phyloP scores from a whole-genome alignment of 495 filamentous ascomycete species.

The Penicillium dipodomyicola region DNA sequence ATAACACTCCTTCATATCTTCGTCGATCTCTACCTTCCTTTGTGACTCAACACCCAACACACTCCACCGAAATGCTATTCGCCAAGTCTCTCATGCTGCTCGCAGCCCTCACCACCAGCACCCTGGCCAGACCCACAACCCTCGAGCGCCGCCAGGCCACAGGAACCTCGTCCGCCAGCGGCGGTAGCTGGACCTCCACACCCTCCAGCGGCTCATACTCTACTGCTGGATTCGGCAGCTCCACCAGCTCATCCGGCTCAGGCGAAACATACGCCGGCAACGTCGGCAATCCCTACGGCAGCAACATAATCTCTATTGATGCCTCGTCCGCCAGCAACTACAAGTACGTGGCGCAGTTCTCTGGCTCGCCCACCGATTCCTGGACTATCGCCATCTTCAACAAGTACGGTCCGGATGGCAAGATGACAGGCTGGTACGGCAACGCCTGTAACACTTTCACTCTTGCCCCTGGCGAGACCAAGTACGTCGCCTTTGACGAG shows the following conservation, averaged over 20 bases:
- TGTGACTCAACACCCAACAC: slow-evolving; percentile 7
- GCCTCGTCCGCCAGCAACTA: slow-evolving; percentile 33
- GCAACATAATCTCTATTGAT: slow-evolving; percentile 50
- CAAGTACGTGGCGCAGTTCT: slow-evolving; percentile 49
- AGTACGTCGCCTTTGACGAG: slow-evolving; percentile 47
- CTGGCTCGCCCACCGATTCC: slow-evolving; percentile 34
- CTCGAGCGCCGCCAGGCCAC: slow-evolving; percentile 30
- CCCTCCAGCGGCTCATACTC: slow-evolving; percentile 27
- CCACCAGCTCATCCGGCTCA: slow-evolving; percentile 25
- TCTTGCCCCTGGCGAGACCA: slow-evolving; percentile 41
- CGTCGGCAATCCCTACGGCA: slow-evolving; percentile 49
- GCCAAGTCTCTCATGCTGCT: slow-evolving; percentile 40
- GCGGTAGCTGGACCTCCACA: slow-evolving; percentile 23
- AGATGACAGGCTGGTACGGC: slow-evolving; percentile 42
- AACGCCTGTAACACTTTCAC: slow-evolving; percentile 41
- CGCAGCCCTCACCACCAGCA: slow-evolving; percentile 33
- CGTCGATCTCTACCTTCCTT: slow-evolving; percentile 10
- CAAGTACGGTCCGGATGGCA: slow-evolving; percentile 45
- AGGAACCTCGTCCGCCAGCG: neutral
- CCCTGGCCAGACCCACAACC: slow-evolving; percentile 24
- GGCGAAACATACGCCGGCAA: slow-evolving; percentile 47
- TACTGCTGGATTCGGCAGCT: slow-evolving; percentile 32
- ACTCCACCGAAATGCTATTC: slow-evolving; percentile 31
- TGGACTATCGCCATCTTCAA: slow-evolving; percentile 53
- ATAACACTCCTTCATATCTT: slow-evolving; percentile 10